Evolutionary conservation across 106 monocot genomes (phyloP).

Genomic region (Platanthera zijinensis): DNA sequence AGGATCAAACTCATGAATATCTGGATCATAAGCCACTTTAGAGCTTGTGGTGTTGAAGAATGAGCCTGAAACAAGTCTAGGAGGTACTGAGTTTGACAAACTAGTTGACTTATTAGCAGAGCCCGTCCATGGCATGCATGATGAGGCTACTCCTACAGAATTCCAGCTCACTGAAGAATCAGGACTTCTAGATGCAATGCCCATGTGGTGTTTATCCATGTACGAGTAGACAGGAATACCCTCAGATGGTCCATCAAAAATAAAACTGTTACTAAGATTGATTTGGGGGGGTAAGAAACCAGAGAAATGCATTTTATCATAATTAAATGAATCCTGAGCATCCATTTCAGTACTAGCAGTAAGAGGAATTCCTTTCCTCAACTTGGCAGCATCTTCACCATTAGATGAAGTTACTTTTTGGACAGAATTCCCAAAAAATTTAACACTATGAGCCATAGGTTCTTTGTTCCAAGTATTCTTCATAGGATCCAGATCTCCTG

Average conservation of each 20-base stretch:
- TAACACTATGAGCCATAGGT: slow-evolving; percentile 19
- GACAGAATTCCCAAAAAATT: slow-evolving; percentile 6
- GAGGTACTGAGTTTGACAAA: slow-evolving; percentile 59
- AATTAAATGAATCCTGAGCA: slow-evolving; percentile 42
- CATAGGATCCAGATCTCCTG: slow-evolving; percentile 25
- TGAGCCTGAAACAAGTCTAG: slow-evolving; percentile 70
- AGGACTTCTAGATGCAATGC: slow-evolving; percentile 20
- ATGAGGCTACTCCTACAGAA: slow-evolving; percentile 41
- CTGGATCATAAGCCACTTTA: slow-evolving; percentile 25
- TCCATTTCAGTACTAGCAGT: slow-evolving; percentile 24
- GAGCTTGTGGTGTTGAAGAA: slow-evolving; percentile 49
- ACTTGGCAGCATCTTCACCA: slow-evolving; percentile 28
- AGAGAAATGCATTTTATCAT: slow-evolving; percentile 69
- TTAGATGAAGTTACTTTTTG: slow-evolving; percentile 18
- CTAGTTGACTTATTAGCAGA: slow-evolving; percentile 38
- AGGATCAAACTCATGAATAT: slow-evolving; percentile 33
- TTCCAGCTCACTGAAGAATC: slow-evolving; percentile 43
- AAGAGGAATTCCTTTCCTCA: slow-evolving; percentile 33
- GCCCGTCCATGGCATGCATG: slow-evolving; percentile 50
- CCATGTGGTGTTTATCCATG: slow-evolving; percentile 32
- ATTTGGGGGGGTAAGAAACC: slow-evolving; percentile 64
- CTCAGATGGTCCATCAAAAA: slow-evolving; percentile 76
- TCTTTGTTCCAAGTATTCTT: slow-evolving; percentile 30
- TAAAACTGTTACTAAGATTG: slow-evolving; percentile 47
- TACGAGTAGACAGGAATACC: slow-evolving; percentile 85